phyloP scores from a whole-genome alignment of 2,329 filamentous ascomycete species.

The Xylariaceae sp. region DNA sequence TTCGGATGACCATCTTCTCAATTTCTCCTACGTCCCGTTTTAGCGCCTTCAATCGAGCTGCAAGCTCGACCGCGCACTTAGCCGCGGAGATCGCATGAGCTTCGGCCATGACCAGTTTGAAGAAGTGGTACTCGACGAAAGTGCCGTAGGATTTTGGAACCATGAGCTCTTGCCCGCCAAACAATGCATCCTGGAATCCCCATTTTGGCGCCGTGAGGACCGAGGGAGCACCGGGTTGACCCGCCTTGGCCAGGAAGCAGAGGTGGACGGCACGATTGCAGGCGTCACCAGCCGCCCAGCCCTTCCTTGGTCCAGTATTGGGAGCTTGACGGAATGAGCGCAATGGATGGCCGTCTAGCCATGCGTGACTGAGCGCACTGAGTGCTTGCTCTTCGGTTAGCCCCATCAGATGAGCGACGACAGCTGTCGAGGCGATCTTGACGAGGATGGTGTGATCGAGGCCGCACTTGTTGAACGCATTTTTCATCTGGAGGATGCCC shows the following conservation, averaged over 20 bases:
- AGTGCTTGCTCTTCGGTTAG: constrained; percentile 28
- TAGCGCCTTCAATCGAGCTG: constrained; percentile 8
- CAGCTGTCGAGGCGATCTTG: constrained; percentile 35
- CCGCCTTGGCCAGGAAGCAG: constrained; percentile 21
- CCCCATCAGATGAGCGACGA: constrained; percentile 33
- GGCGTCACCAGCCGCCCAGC: constrained; percentile 38
- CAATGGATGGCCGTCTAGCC: constrained; percentile 33
- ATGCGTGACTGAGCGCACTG: constrained; percentile 33
- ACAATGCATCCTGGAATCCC: constrained; percentile 30
- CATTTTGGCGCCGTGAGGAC: constrained; percentile 28
- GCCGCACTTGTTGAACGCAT: constrained; percentile 35
- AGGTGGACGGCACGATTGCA: constrained; percentile 36
- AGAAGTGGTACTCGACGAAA: constrained; percentile 20
- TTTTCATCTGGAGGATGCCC: constrained; percentile 30
- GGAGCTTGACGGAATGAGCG: constrained; percentile 28
- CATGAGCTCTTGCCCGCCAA: constrained; percentile 11
- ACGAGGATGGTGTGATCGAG: constrained; percentile 38
- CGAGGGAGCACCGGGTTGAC: constrained; percentile 17
- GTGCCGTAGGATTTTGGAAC: constrained; percentile 16
- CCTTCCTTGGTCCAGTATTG: constrained; percentile 35
- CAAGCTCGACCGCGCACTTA: constrained; percentile 10
- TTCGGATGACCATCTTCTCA: constrained; percentile 11
- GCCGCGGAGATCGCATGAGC: constrained; percentile 13
- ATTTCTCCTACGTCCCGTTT: constrained; percentile 11
- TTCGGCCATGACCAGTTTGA: constrained; percentile 16